A percentile compares a stretch with the other conserved stretches of the same genome.
phyloP scores from a whole-genome alignment of 371 early-diverging fungal genomes.

The Modicella reniformis region DNA sequence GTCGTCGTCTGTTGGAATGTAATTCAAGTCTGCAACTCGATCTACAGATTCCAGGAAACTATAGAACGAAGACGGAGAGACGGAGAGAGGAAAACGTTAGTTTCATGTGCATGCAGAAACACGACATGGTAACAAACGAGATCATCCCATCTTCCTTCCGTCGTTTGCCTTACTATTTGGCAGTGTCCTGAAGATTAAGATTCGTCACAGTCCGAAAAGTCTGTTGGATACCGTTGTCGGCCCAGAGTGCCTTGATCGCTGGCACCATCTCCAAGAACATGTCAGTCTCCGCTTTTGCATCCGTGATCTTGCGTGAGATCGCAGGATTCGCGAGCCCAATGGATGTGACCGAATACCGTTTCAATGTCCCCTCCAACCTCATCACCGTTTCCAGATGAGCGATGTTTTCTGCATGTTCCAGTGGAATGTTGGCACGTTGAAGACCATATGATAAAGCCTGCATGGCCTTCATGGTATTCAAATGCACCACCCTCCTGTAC shows the following conservation, averaged over 20 bases:
- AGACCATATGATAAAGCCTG: slow-evolving; percentile 48
- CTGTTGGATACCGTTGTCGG: slow-evolving; percentile 50
- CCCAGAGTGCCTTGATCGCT: slow-evolving; percentile 57
- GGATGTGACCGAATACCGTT: slow-evolving; percentile 40
- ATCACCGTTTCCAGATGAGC: slow-evolving; percentile 51
- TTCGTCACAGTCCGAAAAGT: slow-evolving; percentile 38
- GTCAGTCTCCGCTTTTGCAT: slow-evolving; percentile 51
- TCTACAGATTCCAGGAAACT: slow-evolving; percentile 61
- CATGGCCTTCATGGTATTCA: slow-evolving; percentile 59
- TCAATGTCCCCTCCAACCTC: slow-evolving; percentile 42
- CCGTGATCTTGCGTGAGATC: slow-evolving; percentile 57
- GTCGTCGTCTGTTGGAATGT: slow-evolving; percentile 62
- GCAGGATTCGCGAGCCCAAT: slow-evolving; percentile 48
- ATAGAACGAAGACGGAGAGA: background rate
- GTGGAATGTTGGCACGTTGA: slow-evolving; percentile 24
- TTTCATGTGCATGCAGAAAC: no score
- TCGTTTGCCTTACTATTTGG: slow-evolving; percentile 59
- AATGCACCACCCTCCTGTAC: slow-evolving; percentile 54
- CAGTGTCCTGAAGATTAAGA: slow-evolving; percentile 58
- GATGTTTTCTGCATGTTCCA: slow-evolving; percentile 44
- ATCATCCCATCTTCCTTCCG: no score
- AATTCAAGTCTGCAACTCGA: slow-evolving; percentile 52
- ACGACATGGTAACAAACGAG: background rate
- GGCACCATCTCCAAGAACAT: slow-evolving; percentile 54
- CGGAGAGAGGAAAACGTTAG: background rate